A percentile compares a stretch with the other conserved stretches of the same genome.
Conservation (phyloP, 2,329 filamentous ascomycete species). For the Alternaria ethzedia region DNA sequence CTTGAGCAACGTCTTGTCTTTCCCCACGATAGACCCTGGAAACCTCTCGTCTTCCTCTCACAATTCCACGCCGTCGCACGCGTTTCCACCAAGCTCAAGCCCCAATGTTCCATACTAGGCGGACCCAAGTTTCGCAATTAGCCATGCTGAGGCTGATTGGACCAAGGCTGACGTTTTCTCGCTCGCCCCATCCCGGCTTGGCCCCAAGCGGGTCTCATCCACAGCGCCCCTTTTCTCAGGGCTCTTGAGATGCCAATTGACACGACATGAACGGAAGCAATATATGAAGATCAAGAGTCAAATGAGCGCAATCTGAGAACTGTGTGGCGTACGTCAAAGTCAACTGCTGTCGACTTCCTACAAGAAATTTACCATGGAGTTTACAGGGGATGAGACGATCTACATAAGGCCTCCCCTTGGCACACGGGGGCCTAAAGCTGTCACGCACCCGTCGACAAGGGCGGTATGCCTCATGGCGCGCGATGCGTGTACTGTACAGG, state of each 20-base stretch:
- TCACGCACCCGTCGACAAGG: neutral
- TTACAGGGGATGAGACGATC: slow-evolving; percentile 1
- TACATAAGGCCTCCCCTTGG: neutral
- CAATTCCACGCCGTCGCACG: neutral
- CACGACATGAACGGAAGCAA: neutral
- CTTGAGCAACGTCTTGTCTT: neutral
- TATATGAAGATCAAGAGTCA: neutral
- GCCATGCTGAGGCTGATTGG: neutral
- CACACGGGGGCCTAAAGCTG: neutral
- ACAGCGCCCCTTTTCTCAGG: neutral
- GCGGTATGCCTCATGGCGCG: neutral
- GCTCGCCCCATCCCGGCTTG: neutral
- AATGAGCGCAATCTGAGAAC: neutral
- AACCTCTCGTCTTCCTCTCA: neutral
- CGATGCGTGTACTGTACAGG: neutral
- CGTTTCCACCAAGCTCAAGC: neutral
- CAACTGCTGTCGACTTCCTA: neutral
- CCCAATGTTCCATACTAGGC: neutral
- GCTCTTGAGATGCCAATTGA: neutral
- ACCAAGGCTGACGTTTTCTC: neutral
- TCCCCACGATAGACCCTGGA: neutral
- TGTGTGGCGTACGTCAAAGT: neutral
- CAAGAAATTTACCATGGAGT: neutral
- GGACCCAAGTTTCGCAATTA: neutral
- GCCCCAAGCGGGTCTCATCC: neutral